Conservation (phyloP, 371 early-diverging fungal species). For the Rhizopus arrhizus region DNA sequence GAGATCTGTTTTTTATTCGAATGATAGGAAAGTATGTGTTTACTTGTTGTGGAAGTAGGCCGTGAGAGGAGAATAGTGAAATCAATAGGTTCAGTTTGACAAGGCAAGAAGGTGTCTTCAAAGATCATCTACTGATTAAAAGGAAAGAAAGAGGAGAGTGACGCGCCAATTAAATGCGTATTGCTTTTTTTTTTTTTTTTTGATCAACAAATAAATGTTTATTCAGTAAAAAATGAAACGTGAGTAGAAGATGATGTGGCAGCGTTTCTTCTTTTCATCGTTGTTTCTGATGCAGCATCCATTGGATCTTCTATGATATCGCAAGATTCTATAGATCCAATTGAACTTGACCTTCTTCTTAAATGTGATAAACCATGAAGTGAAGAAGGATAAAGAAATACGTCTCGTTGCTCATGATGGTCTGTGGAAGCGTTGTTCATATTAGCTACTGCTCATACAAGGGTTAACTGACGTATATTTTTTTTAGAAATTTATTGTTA, state of each 20-base stretch:
- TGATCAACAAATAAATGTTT: not conserved
- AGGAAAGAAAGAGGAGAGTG: too few relatives aligned
- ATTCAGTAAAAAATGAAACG: conserved; percentile 6
- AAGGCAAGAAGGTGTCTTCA: too few relatives aligned
- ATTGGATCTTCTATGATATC: conserved; percentile 19
- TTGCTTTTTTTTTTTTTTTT: too few relatives aligned
- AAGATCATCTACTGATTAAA: too few relatives aligned
- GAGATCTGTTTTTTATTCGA: not conserved
- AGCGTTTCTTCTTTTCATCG: conserved; percentile 14
- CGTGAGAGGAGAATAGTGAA: too few relatives aligned
- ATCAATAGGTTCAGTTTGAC: too few relatives aligned
- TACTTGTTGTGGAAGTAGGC: too few relatives aligned
- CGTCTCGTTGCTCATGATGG: conserved; percentile 2
- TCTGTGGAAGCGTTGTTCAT: conserved; percentile 10
- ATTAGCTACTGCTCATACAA: not conserved
- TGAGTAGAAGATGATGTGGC: conserved; percentile 11
- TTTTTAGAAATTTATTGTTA: not conserved
- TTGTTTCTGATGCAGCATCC: conserved; percentile 10
- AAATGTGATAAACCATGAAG: conserved; percentile 27
- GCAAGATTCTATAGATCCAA: conserved; percentile 33
- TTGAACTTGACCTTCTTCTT: conserved; percentile 46
- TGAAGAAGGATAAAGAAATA: conserved; percentile 16
- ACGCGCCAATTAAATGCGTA: too few relatives aligned
- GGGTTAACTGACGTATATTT: not conserved
- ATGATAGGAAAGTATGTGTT: not conserved